phyloP scores from a whole-genome alignment of 2,329 filamentous ascomycete species.

The Malbranchea zuffiana region DNA sequence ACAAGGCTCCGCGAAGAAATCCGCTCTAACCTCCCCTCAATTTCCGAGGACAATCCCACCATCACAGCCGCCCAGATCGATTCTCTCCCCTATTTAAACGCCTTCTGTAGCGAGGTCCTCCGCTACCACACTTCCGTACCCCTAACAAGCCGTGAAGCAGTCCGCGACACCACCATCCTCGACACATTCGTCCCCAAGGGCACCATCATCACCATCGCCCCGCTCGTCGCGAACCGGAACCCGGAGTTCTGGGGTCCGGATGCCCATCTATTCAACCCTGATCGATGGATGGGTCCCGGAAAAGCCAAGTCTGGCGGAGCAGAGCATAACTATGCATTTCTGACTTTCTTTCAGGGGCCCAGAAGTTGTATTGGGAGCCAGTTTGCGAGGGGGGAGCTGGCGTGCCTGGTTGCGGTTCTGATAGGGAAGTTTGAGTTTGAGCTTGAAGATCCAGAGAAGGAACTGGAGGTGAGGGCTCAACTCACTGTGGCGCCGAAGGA shows the following conservation, averaged over 20 bases:
- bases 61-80: slow-evolving; percentile 47
- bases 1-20: slow-evolving; percentile 57
- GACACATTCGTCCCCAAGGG: slow-evolving; percentile 57
- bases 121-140: slow-evolving; percentile 64
- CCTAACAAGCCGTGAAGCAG: slow-evolving; percentile 56
- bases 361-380: slow-evolving; percentile 71
- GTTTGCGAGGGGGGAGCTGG: slow-evolving; percentile 77
- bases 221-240: slow-evolving; percentile 59
- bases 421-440: slow-evolving; percentile 62
- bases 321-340: slow-evolving; percentile 60
- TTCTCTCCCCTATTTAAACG: slow-evolving; percentile 65
- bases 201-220: slow-evolving; percentile 55
- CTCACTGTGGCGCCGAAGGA: slow-evolving; percentile 63
- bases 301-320: slow-evolving; percentile 57
- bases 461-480: slow-evolving; percentile 56
- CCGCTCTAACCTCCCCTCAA: slow-evolving; percentile 47
- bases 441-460: slow-evolving; percentile 50
- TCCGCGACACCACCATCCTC: slow-evolving; percentile 54
- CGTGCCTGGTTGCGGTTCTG: slow-evolving; percentile 66
- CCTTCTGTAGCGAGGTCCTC: slow-evolving; percentile 66
- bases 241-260: slow-evolving; percentile 63
- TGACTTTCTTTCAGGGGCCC: slow-evolving; percentile 80
- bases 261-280: slow-evolving; percentile 65
- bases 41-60: slow-evolving; percentile 49
- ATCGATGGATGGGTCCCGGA: slow-evolving; percentile 53